These are phyloP conservation scores for Polytrichum commune DNA, from an alignment of 225 moss, liverwort and hornwort species.

Conservation along the genomic window DNA sequence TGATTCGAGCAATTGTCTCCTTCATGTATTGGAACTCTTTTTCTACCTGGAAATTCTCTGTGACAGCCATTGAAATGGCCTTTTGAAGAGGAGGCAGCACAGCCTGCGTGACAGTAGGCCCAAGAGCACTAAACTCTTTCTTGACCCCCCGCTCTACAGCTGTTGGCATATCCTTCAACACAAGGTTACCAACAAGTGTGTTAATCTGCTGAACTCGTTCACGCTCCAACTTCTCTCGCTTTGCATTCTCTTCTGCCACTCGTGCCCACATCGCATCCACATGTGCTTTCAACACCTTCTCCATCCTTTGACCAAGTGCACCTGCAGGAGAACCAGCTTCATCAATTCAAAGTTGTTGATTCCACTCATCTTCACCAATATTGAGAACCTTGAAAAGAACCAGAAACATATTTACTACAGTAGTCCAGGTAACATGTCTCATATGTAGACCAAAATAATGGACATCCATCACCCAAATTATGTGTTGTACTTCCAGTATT, in stretches of 20 bases:
- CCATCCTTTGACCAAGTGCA: constrained; percentile 50
- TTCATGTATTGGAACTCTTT: too few relatives aligned
- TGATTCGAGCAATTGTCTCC: too few relatives aligned
- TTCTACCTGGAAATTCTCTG: constrained; percentile 50
- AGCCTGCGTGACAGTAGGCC: constrained; percentile 38
- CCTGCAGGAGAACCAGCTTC: background rate
- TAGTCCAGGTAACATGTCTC: too few relatives aligned
- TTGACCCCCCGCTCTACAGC: constrained; percentile 49
- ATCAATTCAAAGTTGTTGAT: too few relatives aligned
- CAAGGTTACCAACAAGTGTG: constrained; percentile 27
- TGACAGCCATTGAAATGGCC: constrained; percentile 33
- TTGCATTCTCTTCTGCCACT: constrained; percentile 57
- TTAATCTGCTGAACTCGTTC: constrained; percentile 59
- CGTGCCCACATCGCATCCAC: constrained; percentile 67
- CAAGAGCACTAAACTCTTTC: constrained; percentile 44
- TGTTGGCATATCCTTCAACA: constrained; percentile 51
- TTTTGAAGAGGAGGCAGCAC: constrained; percentile 51
- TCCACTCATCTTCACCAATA: too few relatives aligned
- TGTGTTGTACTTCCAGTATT: too few relatives aligned
- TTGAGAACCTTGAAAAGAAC: too few relatives aligned
- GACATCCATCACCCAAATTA: too few relatives aligned
- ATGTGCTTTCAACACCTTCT: constrained; percentile 57
- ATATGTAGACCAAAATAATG: too few relatives aligned
- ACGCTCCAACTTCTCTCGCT: constrained; percentile 50
- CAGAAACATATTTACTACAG: too few relatives aligned